Evolutionary conservation across 192 early-diverging fungal genomes (phyloP).

Genomic region (Mycoemilia scoparia): DNA sequence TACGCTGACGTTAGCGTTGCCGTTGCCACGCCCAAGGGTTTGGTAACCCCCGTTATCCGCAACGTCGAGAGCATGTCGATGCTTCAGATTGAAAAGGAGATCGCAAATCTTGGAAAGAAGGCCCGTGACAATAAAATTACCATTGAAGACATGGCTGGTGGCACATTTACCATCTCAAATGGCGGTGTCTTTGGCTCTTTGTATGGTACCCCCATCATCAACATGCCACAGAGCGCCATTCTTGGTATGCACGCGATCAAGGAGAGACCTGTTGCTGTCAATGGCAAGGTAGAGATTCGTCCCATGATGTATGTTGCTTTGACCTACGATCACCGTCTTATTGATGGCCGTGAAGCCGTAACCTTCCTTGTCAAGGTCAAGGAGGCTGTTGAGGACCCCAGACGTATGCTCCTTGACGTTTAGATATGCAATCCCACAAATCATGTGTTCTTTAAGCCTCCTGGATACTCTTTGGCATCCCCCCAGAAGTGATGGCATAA

Average conservation of each 20-base stretch:
- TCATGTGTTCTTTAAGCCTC: no score
- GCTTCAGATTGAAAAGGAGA: conserved; percentile 78
- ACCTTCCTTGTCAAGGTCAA: conserved; percentile 96
- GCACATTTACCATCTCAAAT: conserved; percentile 99
- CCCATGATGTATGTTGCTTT: conserved; percentile 97
- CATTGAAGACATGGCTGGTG: conserved; percentile 94
- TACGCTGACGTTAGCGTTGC: conserved; percentile 91
- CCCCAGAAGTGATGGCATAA: no score
- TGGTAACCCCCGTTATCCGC: conserved; percentile 91
- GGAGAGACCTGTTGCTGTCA: conserved; percentile 84
- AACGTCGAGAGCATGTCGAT: conserved; percentile 75
- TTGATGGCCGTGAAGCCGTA: conserved; percentile 97
- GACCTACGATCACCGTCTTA: conserved; percentile 96
- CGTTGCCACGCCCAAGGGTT: conserved; percentile 95
- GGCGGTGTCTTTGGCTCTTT: conserved; percentile 97
- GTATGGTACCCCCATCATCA: conserved; percentile 96
- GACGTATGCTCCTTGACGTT: conserved; percentile 72
- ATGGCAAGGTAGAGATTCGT: conserved; percentile 78
- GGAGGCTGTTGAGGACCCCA: conserved; percentile 91
- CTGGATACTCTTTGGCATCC: no score
- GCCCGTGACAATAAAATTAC: conserved; percentile 89
- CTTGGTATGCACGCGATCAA: conserved; percentile 98
- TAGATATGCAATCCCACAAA: no score
- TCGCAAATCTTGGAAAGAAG: conserved; percentile 72
- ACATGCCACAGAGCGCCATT: conserved; percentile 90